These are phyloP conservation scores for Stenogyne calaminthoides DNA, from an alignment of 305 asterid genomes.

Conservation along the genomic window DNA sequence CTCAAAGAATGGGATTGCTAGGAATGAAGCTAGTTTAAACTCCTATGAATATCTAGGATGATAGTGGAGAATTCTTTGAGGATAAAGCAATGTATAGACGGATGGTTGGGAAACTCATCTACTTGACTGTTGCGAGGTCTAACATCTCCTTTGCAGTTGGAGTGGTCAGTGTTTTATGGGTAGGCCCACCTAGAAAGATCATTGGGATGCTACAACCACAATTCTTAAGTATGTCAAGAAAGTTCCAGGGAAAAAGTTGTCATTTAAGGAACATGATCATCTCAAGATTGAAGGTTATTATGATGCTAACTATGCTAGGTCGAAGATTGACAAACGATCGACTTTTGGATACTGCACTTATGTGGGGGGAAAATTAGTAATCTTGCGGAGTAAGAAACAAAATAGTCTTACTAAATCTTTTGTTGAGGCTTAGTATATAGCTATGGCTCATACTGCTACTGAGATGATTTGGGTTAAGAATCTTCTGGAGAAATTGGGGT, in stretches of 20 bases:
- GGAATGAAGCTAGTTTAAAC: neutral
- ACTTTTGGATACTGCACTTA: neutral
- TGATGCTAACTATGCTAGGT: neutral
- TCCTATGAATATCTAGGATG: neutral
- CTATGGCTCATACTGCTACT: conserved; percentile 5
- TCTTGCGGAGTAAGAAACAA: neutral
- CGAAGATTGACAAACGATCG: neutral
- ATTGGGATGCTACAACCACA: neutral
- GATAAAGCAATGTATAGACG: too few relatives aligned
- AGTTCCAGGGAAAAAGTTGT: neutral
- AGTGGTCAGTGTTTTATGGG: neutral
- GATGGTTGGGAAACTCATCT: neutral
- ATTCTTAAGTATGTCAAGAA: neutral
- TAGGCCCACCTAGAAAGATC: neutral
- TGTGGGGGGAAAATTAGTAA: neutral
- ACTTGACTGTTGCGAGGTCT: neutral
- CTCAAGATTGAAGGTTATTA: neutral
- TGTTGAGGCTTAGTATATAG: neutral
- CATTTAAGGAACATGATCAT: neutral
- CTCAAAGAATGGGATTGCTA: neutral
- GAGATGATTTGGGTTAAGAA: neutral
- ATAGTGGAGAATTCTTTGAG: too few relatives aligned
- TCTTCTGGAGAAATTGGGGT: neutral
- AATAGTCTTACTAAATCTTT: neutral
- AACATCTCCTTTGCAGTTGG: neutral